Conservation (phyloP, 352 stramenopile genomes). For the Phytopythium boreale region DNA sequence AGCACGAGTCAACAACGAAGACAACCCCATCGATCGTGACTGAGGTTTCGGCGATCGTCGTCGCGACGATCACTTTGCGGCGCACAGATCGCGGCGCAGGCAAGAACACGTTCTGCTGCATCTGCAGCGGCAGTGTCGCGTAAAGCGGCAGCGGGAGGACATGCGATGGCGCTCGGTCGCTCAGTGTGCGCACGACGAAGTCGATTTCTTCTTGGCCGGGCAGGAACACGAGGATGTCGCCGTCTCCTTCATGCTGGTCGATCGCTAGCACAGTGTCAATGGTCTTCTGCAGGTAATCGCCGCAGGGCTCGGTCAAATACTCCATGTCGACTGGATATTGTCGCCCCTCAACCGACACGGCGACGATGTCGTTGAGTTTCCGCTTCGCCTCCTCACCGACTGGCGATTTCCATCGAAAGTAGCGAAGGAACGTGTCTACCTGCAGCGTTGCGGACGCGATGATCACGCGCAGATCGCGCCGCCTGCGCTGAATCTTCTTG, state of each 20-base stretch:
- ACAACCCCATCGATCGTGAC: constrained; percentile 97
- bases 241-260: constrained; percentile 63
- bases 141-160: constrained; percentile 87
- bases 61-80: constrained; percentile 87
- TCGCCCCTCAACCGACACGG: constrained; percentile 79
- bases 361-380: constrained; percentile 45
- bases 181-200: constrained; percentile 72
- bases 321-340: constrained; percentile 92
- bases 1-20: constrained; percentile 76
- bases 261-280: constrained; percentile 71
- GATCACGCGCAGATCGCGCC: constrained; percentile 86
- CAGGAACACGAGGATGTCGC: constrained; percentile 96
- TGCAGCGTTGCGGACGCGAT: constrained; percentile 80
- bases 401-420: constrained; percentile 74
- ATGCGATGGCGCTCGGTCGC: constrained; percentile 42
- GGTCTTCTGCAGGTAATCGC: constrained; percentile 69
- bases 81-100: constrained; percentile 48
- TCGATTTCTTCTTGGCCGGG: constrained; percentile 94
- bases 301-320: constrained; percentile 72
- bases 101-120: constrained; percentile 93
- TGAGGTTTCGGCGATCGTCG: constrained; percentile 94
- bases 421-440: constrained; percentile 87
- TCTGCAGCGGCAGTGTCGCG: constrained; percentile 87
- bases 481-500: constrained; percentile 93
- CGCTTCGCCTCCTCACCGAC: constrained; percentile 1